Evolutionary conservation across 257 asterid genomes (phyloP).

Genomic region (Petrea volubilis): DNA sequence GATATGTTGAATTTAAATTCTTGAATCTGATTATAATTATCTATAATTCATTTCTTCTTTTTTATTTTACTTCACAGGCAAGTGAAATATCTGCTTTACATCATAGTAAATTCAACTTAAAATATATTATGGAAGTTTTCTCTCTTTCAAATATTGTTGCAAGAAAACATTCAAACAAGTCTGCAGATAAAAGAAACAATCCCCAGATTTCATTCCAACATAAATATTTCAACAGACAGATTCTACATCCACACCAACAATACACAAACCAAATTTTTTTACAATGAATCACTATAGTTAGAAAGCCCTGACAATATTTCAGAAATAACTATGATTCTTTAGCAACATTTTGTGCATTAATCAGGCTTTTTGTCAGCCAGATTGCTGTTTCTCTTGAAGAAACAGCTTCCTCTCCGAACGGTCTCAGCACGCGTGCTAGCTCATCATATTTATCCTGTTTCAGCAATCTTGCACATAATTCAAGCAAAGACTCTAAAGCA

Average conservation of each 20-base stretch:
- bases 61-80: too few relatives aligned
- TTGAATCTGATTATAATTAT: too few relatives aligned
- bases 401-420: constrained; percentile 79
- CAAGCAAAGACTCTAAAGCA: constrained; percentile 92
- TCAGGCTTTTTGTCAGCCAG: constrained; percentile 85
- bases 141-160: too few relatives aligned
- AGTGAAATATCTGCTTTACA: too few relatives aligned
- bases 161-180: not conserved
- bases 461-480: constrained; percentile 76
- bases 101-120: too few relatives aligned
- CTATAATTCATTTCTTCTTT: too few relatives aligned
- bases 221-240: constrained; percentile 19
- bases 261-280: constrained; percentile 13
- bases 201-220: constrained; percentile 15
- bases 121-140: too few relatives aligned
- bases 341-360: constrained; percentile 62
- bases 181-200: constrained; percentile 15
- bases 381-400: constrained; percentile 96
- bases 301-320: not conserved
- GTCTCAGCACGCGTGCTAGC: constrained; percentile 80
- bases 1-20: too few relatives aligned
- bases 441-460: constrained; percentile 90
- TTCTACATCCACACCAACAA: constrained; percentile 20
- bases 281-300: constrained; percentile 22
- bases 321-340: constrained; percentile 41